Evolutionary conservation across 208 protist genomes (phyloP).

Genomic region (Tritrichomonas foetus): DNA sequence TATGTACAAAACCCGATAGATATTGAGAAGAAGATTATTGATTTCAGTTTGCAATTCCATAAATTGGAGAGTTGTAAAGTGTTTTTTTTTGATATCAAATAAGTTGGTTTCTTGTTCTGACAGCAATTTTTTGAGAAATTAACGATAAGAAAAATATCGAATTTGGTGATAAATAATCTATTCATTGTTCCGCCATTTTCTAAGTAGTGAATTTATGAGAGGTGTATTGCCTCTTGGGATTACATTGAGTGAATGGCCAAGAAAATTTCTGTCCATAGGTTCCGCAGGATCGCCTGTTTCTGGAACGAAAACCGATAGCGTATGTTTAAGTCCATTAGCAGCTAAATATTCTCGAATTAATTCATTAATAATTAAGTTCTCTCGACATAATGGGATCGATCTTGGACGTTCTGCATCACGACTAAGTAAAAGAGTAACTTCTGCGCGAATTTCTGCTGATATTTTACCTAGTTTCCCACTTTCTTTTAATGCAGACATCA

Average conservation of each 20-base stretch:
- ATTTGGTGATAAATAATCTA: too few relatives aligned
- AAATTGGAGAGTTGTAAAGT: too few relatives aligned
- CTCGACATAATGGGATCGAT: slow-evolving; percentile 42
- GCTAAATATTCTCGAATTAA: slow-evolving; percentile 80
- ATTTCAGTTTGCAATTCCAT: too few relatives aligned
- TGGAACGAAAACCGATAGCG: slow-evolving; percentile 70
- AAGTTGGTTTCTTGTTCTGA: too few relatives aligned
- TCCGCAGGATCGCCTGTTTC: slow-evolving; percentile 55
- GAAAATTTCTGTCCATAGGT: slow-evolving; percentile 23
- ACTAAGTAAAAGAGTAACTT: not conserved
- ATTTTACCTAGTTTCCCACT: slow-evolving; percentile 1
- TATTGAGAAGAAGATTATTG: too few relatives aligned
- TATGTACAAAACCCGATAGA: too few relatives aligned
- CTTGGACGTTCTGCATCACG: not conserved
- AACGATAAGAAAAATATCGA: too few relatives aligned
- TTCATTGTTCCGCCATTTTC: too few relatives aligned
- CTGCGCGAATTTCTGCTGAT: not conserved
- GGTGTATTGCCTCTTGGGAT: not conserved
- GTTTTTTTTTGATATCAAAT: too few relatives aligned
- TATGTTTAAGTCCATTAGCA: slow-evolving; percentile 76
- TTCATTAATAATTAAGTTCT: slow-evolving; percentile 80
- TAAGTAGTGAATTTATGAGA: not conserved
- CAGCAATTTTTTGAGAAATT: too few relatives aligned
- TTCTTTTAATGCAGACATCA: not conserved
- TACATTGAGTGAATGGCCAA: not conserved